phyloP scores from a whole-genome alignment of 306 rosid species.

The Glycine latifolia region DNA sequence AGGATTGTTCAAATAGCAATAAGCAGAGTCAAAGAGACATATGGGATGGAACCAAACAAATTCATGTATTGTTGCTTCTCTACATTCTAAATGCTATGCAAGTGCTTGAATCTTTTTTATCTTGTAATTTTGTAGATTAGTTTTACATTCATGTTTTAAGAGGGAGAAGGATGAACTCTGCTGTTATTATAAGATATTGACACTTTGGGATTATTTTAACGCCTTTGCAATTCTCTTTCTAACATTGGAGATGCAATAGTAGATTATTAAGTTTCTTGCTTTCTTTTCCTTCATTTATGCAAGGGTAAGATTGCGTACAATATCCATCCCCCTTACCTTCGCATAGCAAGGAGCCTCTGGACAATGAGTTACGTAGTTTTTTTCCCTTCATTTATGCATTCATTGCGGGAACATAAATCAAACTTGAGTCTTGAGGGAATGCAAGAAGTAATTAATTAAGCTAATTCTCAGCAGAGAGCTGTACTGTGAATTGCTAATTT shows the following conservation, averaged over 20 bases:
- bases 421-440: background rate
- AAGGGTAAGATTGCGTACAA: too few species aligned
- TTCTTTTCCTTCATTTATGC: background rate
- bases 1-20: constrained; percentile 24
- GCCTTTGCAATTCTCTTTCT: background rate
- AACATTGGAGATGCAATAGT: constrained; percentile 21
- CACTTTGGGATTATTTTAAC: too few species aligned
- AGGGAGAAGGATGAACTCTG: constrained; percentile 13
- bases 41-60: constrained; percentile 10
- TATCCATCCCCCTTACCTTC: too few species aligned
- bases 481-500: background rate
- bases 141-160: constrained; percentile 1
- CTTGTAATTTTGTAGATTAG: background rate
- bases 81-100: background rate
- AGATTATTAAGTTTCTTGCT: background rate
- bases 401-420: constrained; percentile 1
- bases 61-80: background rate
- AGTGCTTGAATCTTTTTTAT: constrained; percentile 15
- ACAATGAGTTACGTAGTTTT: too few species aligned
- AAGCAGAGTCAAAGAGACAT: constrained; percentile 8
- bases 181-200: background rate
- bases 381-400: background rate
- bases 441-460: background rate
- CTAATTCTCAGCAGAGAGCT: background rate
- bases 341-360: too few species aligned